A percentile compares a stretch with the other conserved stretches of the same genome.
These are phyloP conservation scores for Dissophora globulifera DNA, from an alignment of 192 early-diverging fungal species.

Conservation along the genomic window DNA sequence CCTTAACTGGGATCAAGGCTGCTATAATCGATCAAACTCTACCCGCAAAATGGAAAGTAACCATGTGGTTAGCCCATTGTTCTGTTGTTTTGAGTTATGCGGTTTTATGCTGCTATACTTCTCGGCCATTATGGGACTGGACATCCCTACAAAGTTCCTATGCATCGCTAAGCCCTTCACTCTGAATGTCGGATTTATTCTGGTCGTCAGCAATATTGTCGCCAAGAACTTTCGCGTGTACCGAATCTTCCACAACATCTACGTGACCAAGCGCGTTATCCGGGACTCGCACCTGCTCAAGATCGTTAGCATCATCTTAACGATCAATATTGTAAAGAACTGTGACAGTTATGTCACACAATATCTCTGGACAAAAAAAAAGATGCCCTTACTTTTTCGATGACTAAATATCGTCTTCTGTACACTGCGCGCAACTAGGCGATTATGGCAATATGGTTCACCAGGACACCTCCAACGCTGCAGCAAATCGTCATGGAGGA, in stretches of 20 bases:
- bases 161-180: conserved; percentile 54
- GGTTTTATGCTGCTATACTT: conserved; percentile 60
- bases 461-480: conserved; percentile 41
- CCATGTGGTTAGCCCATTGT: conserved; percentile 52
- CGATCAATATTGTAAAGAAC: conserved; percentile 49
- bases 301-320: conserved; percentile 50
- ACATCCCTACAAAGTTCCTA: conserved; percentile 44
- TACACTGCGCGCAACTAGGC: conserved; percentile 26
- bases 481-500: conserved; percentile 37
- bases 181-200: conserved; percentile 56
- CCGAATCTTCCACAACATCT: conserved; percentile 65
- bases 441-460: conserved; percentile 49
- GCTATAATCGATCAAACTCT: not conserved
- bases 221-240: conserved; percentile 66
- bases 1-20: not conserved
- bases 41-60: not conserved
- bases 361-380: too few relatives aligned
- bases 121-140: conserved; percentile 50
- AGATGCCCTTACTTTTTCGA: too few relatives aligned
- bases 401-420: not conserved
- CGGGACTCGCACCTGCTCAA: conserved; percentile 57
- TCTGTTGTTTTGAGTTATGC: conserved; percentile 61
- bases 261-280: conserved; percentile 60
- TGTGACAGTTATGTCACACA: too few relatives aligned
- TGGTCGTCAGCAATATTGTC: conserved; percentile 60